Base-by-base conservation (phyloP, 208 protist genomes). In the Histomonas meleagridis region DNA sequence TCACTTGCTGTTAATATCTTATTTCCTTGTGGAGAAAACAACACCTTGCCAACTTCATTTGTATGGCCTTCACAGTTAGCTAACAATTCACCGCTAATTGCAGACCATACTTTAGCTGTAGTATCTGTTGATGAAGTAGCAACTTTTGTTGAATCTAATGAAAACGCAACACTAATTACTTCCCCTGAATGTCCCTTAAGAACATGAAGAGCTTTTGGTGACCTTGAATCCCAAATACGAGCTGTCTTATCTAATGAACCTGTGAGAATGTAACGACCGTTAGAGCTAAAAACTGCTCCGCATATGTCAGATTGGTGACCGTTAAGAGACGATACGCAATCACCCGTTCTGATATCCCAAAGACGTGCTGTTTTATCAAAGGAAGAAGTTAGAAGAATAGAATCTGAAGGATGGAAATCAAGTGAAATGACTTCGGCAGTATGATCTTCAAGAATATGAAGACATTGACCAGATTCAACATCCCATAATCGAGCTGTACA, bases 341-440 rank as follows among this genome's bases (percentile, higher is more conserved):
- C 93, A 14, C 96, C 97, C 16, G 94, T 97, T 48, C 95, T 79
- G 3, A 96, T 92, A 94, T 97, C 95, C 97, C 97, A 98, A 26
- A 98, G 93, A 90, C 97, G 97, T 91, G 95, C 97, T 26, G 97
- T 98, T 93, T 98, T 98, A 93, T 98, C 97, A 92, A 98, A 98
- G 90, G 96, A 97, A 48, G 96, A 97, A 0, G 97, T 98, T 51
- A 96, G 95, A 38, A 98, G 23, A 4, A 65, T 5, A 28, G 51
- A n/a, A 18, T 62, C 79, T 48, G 48, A n/a, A 51, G 79, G 53
- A 94, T 97, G 97, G 94, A 97, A 98, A 90, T 96, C 96, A 55
- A 98, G 93, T 14, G 95, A 95, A 18, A 98, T 95, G 78, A 98
- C 97, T 93, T 98, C 96, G 9, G 95, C 96, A 0, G 96, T 97